Base-by-base conservation (phyloP, 1,139 yeast species). In the Saccharomycopsis phalli region DNA sequence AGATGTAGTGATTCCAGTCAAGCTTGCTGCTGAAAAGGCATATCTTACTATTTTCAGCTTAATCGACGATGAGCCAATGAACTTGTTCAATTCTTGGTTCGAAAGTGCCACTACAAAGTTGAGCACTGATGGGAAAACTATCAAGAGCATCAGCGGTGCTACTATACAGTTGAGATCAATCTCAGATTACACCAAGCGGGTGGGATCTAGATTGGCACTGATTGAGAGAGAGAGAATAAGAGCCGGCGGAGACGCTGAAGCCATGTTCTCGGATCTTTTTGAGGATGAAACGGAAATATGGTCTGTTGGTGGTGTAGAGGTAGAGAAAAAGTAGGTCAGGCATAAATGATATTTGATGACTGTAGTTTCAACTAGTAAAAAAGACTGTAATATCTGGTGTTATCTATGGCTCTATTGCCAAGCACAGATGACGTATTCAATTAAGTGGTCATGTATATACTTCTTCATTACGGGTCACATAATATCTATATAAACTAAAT, bases 1-100 rank as follows among this genome's bases (percentile, higher is more conserved):
- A 50, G 95, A 88, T 53, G 70, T 78, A 13, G 66, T 83, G 36
- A 84, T 91, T 53, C 97, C 98, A 3, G 81, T 91, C 51, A 87
- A 87, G 55, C 69, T 91, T 48, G 96, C 97, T 1, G 95, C 95
- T 3, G 98, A 91, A 59, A 86, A 86, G 65, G 88, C 95, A 1
- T 88, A 72, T 58, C 60, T 88, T 52, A 75, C 87, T 2, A 60
- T 86, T 17, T 79, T 87, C 58, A 67, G 71, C 42, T 65, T 88
- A 49, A 78, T 84, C 21, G 87, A 81, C 31, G 91, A 84, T 47
- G 71, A 64, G n/a, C 67, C 69, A n/a, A 62, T 72, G 61, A 59
- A 50, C 1, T 56, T 60, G 21, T 84, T 84, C 62, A 71, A 71
- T 38, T 52, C 55, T 11, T 91, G 95, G 95, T 60, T 70, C 32